Evolutionary conservation across 371 early-diverging fungal genomes (phyloP).

Genomic region (Parasitella parasitica): DNA sequence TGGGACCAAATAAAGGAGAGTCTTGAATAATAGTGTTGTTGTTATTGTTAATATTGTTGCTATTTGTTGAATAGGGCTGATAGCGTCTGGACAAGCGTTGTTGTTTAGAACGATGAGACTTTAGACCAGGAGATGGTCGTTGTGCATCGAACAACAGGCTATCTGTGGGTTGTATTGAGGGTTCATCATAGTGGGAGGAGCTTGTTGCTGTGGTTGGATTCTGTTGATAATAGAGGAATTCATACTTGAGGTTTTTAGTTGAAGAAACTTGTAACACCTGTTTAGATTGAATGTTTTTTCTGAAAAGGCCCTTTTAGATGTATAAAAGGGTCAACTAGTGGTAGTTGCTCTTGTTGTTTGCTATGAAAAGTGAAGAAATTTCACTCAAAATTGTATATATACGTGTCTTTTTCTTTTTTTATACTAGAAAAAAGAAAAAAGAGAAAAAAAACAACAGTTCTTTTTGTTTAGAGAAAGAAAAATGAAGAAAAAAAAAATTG

Average conservation of each 20-base stretch:
- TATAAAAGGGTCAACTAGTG: slow-evolving; percentile 14
- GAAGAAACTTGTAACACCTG: slow-evolving; percentile 3
- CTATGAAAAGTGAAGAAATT: background rate
- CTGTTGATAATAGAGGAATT: background rate
- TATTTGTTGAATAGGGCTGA: slow-evolving; percentile 11
- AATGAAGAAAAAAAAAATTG: background rate
- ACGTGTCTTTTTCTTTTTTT: background rate
- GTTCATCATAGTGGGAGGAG: background rate
- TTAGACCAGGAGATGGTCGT: background rate
- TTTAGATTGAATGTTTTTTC: slow-evolving; percentile 15
- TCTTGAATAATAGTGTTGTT: background rate
- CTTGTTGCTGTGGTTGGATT: background rate
- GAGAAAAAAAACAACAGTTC: background rate
- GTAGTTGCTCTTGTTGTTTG: slow-evolving; percentile 2
- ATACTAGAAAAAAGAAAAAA: background rate
- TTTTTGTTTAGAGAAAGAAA: background rate
- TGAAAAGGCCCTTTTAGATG: background rate
- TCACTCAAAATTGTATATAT: background rate
- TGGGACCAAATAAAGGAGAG: slow-evolving; percentile 3
- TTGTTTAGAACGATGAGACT: background rate
- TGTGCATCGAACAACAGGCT: background rate
- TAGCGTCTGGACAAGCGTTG: background rate
- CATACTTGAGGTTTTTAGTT: slow-evolving; percentile 6
- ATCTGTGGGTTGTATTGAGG: background rate
- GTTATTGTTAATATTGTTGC: background rate